Base-by-base conservation (phyloP, 495 filamentous ascomycete species). In the Lophium mytilinum region DNA sequence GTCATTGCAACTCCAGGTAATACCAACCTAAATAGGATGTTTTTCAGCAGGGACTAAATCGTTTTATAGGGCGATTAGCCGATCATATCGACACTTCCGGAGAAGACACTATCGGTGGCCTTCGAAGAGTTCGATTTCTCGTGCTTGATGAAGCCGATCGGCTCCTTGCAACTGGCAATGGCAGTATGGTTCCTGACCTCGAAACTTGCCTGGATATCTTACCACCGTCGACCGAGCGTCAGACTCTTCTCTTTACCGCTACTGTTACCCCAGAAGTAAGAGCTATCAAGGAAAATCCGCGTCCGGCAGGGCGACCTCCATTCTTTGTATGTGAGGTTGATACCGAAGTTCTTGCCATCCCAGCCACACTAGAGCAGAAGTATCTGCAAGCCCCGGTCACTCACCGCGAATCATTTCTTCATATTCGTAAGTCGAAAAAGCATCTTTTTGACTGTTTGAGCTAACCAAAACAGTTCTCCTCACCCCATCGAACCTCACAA, bases 131-230 rank as follows among this genome's bases (percentile, higher is more conserved):
- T 9, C 83, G 82, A 33, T 87, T 91, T 72, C 87, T 96, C 5
- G 88, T 99, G 0, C 83, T 99, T 39, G 93, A 99, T 72, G 93
- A 99, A 76, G 93, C 93, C 21, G 93, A 99, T 72, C 83, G 94
- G 40, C 78, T 99, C 18, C 78, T 99, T 15, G 81, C 87, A 24
- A 78, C 82, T 24, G 83, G 81, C 35, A 75, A 77, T 5, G 90
- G 90, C 10, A 89, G 85, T 73, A 95, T 95, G 90, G 77, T 95
- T n/a, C 83, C 87, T 19, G 93, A 96, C 69, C 80, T 99, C 1
- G 90, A 90, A 65, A 89, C 86, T 45, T 96, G 91, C 66, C 76
- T 99, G 4, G 80, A 78, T 4, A 81, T 83, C 1, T 80, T 97
- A 1, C 92, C 93, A 1, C 81, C 89, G 0, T 71, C 78, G 0